Conservation (phyloP, 805 yeast genomes). For the Zygosaccharomyces gambellarensis region DNA sequence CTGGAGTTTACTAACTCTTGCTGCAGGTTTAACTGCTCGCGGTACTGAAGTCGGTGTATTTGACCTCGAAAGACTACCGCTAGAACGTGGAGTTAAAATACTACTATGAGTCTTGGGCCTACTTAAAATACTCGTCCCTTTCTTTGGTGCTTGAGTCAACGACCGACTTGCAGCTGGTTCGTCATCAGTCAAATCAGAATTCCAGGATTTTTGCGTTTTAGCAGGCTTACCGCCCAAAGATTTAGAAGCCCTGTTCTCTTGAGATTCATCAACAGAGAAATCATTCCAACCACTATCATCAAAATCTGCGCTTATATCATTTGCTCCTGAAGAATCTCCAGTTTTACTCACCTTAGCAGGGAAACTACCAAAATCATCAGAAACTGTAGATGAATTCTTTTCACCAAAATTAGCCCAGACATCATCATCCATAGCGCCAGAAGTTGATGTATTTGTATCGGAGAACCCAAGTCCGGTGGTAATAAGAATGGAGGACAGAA, state of each 20-base stretch:
- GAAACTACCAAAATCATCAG: neutral
- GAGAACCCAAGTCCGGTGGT: conserved; percentile 6
- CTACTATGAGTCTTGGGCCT: conserved; percentile 1
- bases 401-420: conserved; percentile 28
- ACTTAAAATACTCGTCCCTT: conserved; percentile 2
- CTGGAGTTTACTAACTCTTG: neutral
- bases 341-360: neutral
- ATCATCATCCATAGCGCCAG: conserved; percentile 26
- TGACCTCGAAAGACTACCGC: conserved; percentile 1
- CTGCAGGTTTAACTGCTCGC: neutral
- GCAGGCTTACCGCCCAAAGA: conserved; percentile 9
- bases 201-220: conserved; percentile 22
- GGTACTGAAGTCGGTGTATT: conserved; percentile 1
- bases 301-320: neutral
- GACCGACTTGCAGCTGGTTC: conserved; percentile 5
- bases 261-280: neutral
- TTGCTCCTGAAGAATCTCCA: neutral
- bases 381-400: conserved; percentile 1
- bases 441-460: neutral
- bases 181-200: conserved; percentile 17
- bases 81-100: conserved; percentile 10
- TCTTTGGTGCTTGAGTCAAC: neutral
- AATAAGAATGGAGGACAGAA: conserved; percentile 21
- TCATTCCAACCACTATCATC: conserved; percentile 32
- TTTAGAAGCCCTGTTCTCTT: neutral